Percentiles rank a stretch among this genome's conserved stretches.
These are phyloP conservation scores for Verticillium isaacii DNA, from an alignment of 2,329 filamentous ascomycete genomes.

Conservation along the genomic window DNA sequence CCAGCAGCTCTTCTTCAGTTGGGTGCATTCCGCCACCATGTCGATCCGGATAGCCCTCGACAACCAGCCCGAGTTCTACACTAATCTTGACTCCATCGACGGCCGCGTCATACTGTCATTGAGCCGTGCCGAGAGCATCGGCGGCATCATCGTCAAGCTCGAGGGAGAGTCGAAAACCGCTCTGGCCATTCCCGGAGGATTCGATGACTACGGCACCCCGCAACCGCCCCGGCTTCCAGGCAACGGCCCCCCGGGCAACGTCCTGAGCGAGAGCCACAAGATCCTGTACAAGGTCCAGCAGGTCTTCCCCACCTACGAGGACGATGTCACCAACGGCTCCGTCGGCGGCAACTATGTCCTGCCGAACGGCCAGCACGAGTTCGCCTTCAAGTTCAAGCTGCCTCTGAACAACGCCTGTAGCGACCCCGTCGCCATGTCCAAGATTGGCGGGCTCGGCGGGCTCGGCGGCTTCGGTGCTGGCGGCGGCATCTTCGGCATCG, in stretches of 20 bases:
- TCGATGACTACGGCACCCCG: constrained; percentile 19
- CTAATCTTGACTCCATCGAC: constrained; percentile 70
- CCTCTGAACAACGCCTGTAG: constrained; percentile 71
- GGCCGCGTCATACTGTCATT: constrained; percentile 55
- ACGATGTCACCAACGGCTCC: constrained; percentile 32
- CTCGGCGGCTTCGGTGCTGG: constrained; percentile 44
- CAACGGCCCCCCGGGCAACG: constrained; percentile 34
- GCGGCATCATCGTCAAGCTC: constrained; percentile 74
- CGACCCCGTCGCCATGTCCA: constrained; percentile 46
- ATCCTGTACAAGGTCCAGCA: constrained; percentile 70
- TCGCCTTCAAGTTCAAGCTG: constrained; percentile 74
- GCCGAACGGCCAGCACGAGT: constrained; percentile 66
- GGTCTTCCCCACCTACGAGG: constrained; percentile 61
- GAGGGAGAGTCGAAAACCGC: constrained; percentile 74
- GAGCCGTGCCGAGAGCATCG: constrained; percentile 64
- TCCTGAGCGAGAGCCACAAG: constrained; percentile 60
- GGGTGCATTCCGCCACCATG: constrained; percentile 39
- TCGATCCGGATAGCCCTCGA: constrained; percentile 64
- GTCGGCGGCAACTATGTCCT: constrained; percentile 48
- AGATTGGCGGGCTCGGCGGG: constrained; percentile 48
- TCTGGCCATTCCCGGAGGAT: constrained; percentile 45
- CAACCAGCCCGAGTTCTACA: constrained; percentile 66
- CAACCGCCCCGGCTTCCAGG: constrained; percentile 20
- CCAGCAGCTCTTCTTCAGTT: not conserved
- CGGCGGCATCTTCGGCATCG: constrained; percentile 41